Percentiles rank a stretch among this genome's conserved stretches.
These are phyloP conservation scores for Thymus mandschuricus DNA, from an alignment of 257 asterid species.

Conservation along the genomic window DNA sequence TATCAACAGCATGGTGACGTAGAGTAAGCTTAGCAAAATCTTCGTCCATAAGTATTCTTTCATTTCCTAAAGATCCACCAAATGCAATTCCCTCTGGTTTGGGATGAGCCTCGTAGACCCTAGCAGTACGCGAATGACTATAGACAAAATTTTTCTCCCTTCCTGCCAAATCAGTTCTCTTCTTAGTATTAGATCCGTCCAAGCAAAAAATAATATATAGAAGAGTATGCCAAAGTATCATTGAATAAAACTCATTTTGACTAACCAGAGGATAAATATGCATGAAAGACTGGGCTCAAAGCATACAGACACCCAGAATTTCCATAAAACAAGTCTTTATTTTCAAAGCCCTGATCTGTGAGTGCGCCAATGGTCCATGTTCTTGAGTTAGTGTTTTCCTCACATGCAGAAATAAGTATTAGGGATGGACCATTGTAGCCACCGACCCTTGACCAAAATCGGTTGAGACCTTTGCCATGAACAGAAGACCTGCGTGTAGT, in stretches of 20 bases:
- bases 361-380: conserved; percentile 79
- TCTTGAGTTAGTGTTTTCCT: conserved; percentile 43
- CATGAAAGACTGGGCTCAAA: conserved; percentile 74
- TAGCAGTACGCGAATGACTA: conserved; percentile 80
- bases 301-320: conserved; percentile 78
- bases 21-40: conserved; percentile 75
- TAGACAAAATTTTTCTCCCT: conserved; percentile 84
- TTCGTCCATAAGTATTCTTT: conserved; percentile 77
- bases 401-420: conserved; percentile 68
- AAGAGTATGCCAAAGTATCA: conserved; percentile 12
- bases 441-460: conserved; percentile 87
- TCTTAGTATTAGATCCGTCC: conserved; percentile 3
- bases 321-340: conserved; percentile 77
- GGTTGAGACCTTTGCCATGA: conserved; percentile 88
- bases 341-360: conserved; percentile 78
- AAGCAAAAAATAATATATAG: conserved; percentile 9
- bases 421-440: conserved; percentile 82
- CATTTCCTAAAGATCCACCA: conserved; percentile 84
- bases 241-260: conserved; percentile 18
- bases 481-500: conserved; percentile 69
- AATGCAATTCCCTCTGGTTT: conserved; percentile 90
- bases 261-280: conserved; percentile 63
- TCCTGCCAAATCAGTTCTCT: conserved; percentile 47
- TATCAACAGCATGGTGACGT: conserved; percentile 89
- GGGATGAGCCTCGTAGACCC: conserved; percentile 73